Conservation (phyloP, 179 eudicot species). For the Sideroxylon spinosum region DNA sequence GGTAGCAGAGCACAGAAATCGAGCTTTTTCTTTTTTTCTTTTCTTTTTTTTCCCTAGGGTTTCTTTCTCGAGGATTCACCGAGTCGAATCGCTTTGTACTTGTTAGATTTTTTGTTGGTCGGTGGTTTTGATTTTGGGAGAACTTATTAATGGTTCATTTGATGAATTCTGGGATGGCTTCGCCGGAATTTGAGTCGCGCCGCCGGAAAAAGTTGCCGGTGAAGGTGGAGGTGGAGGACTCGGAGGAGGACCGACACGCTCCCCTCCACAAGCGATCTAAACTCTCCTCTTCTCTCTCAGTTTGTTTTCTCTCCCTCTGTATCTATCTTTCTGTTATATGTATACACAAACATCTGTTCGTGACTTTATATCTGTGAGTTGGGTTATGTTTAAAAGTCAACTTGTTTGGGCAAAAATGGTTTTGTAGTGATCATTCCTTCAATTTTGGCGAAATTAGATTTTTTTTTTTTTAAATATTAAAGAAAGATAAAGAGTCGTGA, state of each 20-base stretch:
- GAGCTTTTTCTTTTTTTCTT: background rate
- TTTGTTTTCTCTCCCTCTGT: too few relatives aligned
- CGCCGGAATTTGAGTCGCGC: conserved; percentile 7
- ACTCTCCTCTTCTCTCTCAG: background rate
- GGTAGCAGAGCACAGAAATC: conserved; percentile 1
- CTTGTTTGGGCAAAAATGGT: too few relatives aligned
- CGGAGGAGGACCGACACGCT: conserved; percentile 6
- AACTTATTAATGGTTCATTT: conserved; percentile 54
- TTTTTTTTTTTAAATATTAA: too few relatives aligned
- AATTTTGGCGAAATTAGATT: too few relatives aligned
- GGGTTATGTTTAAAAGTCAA: too few relatives aligned
- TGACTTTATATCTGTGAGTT: background rate
- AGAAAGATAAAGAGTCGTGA: too few relatives aligned
- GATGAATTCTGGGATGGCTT: conserved; percentile 37
- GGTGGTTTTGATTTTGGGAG: conserved; percentile 1
- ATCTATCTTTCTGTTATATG: too few relatives aligned
- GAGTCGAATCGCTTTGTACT: conserved; percentile 5
- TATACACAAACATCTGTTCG: background rate
- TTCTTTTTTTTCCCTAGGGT: too few relatives aligned
- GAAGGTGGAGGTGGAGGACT: conserved; percentile 28
- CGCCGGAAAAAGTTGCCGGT: conserved; percentile 38
- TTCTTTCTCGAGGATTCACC: conserved; percentile 3
- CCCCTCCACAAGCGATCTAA: conserved; percentile 13
- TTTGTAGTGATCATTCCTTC: too few relatives aligned
- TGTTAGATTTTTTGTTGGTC: background rate